These are phyloP conservation scores for Didymella segeticola DNA, from an alignment of 2,329 filamentous ascomycete species.

Conservation along the genomic window DNA sequence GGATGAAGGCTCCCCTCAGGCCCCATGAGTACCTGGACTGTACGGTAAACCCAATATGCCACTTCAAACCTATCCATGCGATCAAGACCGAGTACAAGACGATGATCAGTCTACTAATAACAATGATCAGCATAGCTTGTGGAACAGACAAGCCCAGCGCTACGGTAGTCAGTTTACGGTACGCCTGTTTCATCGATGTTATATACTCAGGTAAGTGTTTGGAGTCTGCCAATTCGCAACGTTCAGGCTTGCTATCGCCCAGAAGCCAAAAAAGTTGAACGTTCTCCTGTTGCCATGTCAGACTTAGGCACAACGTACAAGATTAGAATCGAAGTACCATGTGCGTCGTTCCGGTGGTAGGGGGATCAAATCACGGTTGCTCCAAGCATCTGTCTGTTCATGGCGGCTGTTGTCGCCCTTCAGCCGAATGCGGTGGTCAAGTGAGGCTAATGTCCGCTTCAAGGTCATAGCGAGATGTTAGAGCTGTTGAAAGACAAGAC, in stretches of 20 bases:
- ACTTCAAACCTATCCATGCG: constrained; percentile 57
- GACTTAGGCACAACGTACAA: not conserved
- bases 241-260: constrained; percentile 51
- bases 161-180: constrained; percentile 17
- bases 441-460: constrained; percentile 20
- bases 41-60: constrained; percentile 60
- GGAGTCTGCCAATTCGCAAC: constrained; percentile 58
- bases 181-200: not conserved
- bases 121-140: constrained; percentile 58
- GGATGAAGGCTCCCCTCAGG: constrained; percentile 57
- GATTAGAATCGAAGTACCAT: constrained; percentile 29
- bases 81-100: constrained; percentile 54
- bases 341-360: constrained; percentile 49
- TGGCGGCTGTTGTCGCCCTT: constrained; percentile 51
- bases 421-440: constrained; percentile 46
- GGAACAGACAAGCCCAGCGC: constrained; percentile 57
- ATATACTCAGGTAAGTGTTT: constrained; percentile 53
- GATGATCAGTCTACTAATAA: constrained; percentile 53
- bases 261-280: constrained; percentile 54
- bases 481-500: not conserved
- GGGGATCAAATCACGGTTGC: constrained; percentile 49
- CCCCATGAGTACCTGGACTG: constrained; percentile 61
- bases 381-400: constrained; percentile 55
- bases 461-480: constrained; percentile 1
- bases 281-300: constrained; percentile 25